A percentile compares a stretch with the other conserved stretches of the same genome.
Evolutionary conservation across 177 flowering plant genomes (phyloP).

Genomic region (Vitis hybrid): DNA sequence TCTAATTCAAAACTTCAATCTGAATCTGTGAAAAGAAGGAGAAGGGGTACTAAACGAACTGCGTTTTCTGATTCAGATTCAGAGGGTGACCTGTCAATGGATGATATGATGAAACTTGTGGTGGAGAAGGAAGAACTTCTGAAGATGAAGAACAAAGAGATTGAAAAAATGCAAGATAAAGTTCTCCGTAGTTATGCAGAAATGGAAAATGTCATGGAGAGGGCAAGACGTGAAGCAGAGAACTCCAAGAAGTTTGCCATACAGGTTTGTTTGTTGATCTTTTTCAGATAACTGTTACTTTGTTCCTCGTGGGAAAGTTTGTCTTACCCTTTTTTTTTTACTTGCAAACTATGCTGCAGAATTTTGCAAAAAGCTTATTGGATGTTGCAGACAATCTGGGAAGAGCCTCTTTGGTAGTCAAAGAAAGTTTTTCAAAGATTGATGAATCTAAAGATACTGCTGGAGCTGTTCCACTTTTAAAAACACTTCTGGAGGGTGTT

Average conservation of each 20-base stretch:
- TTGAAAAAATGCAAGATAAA: slow-evolving; percentile 70
- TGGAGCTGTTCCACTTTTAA: slow-evolving; percentile 74
- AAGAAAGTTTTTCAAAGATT: slow-evolving; percentile 69
- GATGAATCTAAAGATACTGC: slow-evolving; percentile 54
- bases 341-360: slow-evolving; percentile 43
- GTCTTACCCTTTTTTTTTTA: neutral
- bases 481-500: slow-evolving; percentile 89
- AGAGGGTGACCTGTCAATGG: slow-evolving; percentile 56
- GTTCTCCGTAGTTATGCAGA: slow-evolving; percentile 80
- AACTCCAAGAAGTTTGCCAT: slow-evolving; percentile 84
- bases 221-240: slow-evolving; percentile 86
- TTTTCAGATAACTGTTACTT: neutral
- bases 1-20: slow-evolving; percentile 27
- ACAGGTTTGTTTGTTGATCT: slow-evolving; percentile 50
- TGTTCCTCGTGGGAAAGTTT: neutral
- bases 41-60: slow-evolving; percentile 43
- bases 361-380: slow-evolving; percentile 77
- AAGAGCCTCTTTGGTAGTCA: slow-evolving; percentile 89
- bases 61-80: slow-evolving; percentile 73
- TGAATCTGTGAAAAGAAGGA: slow-evolving; percentile 31
- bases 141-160: slow-evolving; percentile 55
- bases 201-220: slow-evolving; percentile 78
- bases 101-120: slow-evolving; percentile 73
- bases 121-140: slow-evolving; percentile 73
- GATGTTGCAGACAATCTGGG: slow-evolving; percentile 95